Conservation (phyloP, 148 eudicot genomes). For the Persicaria tinctoria region DNA sequence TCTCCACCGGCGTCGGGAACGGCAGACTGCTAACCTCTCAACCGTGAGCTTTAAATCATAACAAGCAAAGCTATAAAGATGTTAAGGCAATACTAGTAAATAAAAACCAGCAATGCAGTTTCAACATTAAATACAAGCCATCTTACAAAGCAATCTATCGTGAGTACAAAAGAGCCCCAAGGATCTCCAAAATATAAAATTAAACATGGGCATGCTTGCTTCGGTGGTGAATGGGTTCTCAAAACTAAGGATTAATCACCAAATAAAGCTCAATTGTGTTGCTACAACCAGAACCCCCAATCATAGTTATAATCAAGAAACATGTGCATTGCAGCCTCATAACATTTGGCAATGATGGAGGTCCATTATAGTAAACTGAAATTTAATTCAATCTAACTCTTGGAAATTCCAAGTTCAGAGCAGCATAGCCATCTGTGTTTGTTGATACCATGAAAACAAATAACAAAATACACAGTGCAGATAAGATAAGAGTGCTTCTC, state of each 20-base stretch:
- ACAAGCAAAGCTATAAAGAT: not conserved
- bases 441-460: not conserved
- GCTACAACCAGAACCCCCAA: too few species aligned
- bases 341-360: not conserved
- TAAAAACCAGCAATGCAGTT: not conserved
- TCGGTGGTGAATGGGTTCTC: not conserved
- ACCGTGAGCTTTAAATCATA: not conserved
- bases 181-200: not conserved
- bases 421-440: not conserved
- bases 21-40: too few species aligned
- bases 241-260: not conserved
- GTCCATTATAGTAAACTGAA: not conserved
- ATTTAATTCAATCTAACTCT: not conserved
- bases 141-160: not conserved
- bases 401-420: not conserved
- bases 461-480: slow-evolving; percentile 5
- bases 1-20: too few species aligned
- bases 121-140: not conserved
- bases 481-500: slow-evolving; percentile 72
- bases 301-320: too few species aligned
- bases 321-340: not conserved
- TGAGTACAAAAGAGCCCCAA: not conserved
- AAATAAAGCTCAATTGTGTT: too few species aligned
- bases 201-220: not conserved
- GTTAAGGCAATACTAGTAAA: not conserved